phyloP scores from a whole-genome alignment of 441 rosid species.

The Gossypium lobatum region DNA sequence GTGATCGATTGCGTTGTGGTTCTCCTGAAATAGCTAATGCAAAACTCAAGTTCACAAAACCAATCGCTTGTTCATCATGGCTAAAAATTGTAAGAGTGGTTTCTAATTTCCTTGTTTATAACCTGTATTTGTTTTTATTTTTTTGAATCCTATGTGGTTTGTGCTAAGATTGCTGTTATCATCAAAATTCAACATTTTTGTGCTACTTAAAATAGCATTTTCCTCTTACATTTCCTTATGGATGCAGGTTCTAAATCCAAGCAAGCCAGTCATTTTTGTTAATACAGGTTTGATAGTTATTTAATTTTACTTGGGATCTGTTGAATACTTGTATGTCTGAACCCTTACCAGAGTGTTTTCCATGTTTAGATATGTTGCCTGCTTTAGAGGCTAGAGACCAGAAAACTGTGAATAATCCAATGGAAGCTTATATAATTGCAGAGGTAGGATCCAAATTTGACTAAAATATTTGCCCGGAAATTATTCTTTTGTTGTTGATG shows the following conservation, averaged over 20 bases:
- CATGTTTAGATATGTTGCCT: constrained; percentile 56
- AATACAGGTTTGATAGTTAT: constrained; percentile 56
- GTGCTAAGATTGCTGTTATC: neutral
- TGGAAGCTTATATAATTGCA: constrained; percentile 74
- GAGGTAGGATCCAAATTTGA: constrained; percentile 38
- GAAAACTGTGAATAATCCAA: constrained; percentile 70
- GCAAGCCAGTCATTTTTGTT: constrained; percentile 58
- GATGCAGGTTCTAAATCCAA: constrained; percentile 74
- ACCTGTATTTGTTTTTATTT: neutral
- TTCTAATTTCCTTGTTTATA: constrained; percentile 11
- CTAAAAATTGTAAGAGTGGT: constrained; percentile 51
- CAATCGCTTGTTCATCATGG: constrained; percentile 50
- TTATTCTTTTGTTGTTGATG: neutral
- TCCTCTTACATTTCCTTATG: constrained; percentile 19
- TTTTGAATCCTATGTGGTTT: neutral
- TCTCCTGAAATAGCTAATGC: constrained; percentile 79
- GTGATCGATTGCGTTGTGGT: constrained; percentile 82
- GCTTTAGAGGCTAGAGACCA: constrained; percentile 74
- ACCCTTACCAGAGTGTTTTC: constrained; percentile 16
- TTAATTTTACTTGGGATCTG: neutral
- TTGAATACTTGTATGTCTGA: neutral
- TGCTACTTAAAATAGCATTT: neutral
- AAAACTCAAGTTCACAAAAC: constrained; percentile 48
- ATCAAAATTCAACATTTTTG: neutral
- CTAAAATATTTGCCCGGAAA: neutral